These are phyloP conservation scores for Magnolia kwangsiensis DNA, from an alignment of 164 flowering plant genomes.

Conservation along the genomic window DNA sequence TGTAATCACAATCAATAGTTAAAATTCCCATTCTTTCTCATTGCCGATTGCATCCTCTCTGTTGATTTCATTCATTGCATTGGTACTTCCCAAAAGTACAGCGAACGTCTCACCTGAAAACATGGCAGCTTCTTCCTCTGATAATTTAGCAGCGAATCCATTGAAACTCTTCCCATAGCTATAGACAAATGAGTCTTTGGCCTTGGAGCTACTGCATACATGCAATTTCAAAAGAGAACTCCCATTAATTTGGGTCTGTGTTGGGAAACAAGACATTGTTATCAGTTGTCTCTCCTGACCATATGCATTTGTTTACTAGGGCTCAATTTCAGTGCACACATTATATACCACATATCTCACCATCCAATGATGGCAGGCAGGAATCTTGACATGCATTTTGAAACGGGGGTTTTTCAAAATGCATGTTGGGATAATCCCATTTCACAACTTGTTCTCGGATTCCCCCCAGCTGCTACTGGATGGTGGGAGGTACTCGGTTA, in stretches of 20 bases:
- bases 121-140: slow-evolving; percentile 35
- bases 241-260: neutral
- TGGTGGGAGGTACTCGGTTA: slow-evolving; percentile 22
- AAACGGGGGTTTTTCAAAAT: too few relatives aligned
- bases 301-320: too few relatives aligned
- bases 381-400: neutral
- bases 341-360: too few relatives aligned
- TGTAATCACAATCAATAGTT: slow-evolving; percentile 11
- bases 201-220: slow-evolving; percentile 17
- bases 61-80: neutral
- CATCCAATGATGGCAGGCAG: too few relatives aligned
- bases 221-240: neutral
- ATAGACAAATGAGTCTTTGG: slow-evolving; percentile 28
- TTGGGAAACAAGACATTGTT: neutral
- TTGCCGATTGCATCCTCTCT: too few relatives aligned
- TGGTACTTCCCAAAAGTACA: neutral
- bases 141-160: slow-evolving; percentile 42
- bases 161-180: slow-evolving; percentile 45
- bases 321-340: too few relatives aligned
- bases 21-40: neutral
- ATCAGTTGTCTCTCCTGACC: neutral
- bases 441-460: slow-evolving; percentile 1
- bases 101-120: slow-evolving; percentile 28
- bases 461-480: slow-evolving; percentile 26
- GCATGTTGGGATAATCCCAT: too few relatives aligned